A percentile compares a stretch with the other conserved stretches of the same genome.
These are phyloP conservation scores for Eucalyptus cladocalyx DNA, from an alignment of 345 rosid species.

Conservation along the genomic window DNA sequence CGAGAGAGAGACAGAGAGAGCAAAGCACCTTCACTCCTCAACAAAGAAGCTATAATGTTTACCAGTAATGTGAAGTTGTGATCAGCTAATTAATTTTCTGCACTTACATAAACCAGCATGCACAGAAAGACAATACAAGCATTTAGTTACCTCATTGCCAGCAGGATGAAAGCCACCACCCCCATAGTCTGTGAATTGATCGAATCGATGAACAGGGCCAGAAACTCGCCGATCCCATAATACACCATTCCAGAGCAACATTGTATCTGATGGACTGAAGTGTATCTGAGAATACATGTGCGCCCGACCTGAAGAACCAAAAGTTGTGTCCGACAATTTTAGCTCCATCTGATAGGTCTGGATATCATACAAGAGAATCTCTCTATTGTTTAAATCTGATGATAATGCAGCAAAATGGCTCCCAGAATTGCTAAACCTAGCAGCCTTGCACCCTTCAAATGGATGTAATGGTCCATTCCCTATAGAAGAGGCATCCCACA, in stretches of 20 bases:
- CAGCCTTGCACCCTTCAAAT: slow-evolving; percentile 79
- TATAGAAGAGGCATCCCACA: slow-evolving; percentile 81
- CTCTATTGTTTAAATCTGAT: slow-evolving; percentile 44
- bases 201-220: slow-evolving; percentile 56
- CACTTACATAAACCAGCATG: neutral
- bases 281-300: slow-evolving; percentile 69
- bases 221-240: slow-evolving; percentile 74
- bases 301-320: slow-evolving; percentile 55
- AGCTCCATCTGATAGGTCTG: slow-evolving; percentile 44
- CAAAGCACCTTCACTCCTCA: neutral
- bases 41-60: neutral
- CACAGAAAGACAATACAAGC: neutral
- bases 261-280: slow-evolving; percentile 73
- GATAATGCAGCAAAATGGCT: slow-evolving; percentile 58
- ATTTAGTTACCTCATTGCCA: slow-evolving; percentile 74
- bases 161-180: slow-evolving; percentile 99
- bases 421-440: slow-evolving; percentile 85
- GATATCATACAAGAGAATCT: slow-evolving; percentile 79
- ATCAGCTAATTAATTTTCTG: neutral
- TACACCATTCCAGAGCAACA: slow-evolving; percentile 91
- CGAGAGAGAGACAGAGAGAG: neutral
- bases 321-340: slow-evolving; percentile 45
- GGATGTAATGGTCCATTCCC: slow-evolving; percentile 64
- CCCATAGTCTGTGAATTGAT: slow-evolving; percentile 89
- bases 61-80: neutral